Conservation (phyloP, 2,329 filamentous ascomycete genomes). For the Paracoccidioides brasiliensis region DNA sequence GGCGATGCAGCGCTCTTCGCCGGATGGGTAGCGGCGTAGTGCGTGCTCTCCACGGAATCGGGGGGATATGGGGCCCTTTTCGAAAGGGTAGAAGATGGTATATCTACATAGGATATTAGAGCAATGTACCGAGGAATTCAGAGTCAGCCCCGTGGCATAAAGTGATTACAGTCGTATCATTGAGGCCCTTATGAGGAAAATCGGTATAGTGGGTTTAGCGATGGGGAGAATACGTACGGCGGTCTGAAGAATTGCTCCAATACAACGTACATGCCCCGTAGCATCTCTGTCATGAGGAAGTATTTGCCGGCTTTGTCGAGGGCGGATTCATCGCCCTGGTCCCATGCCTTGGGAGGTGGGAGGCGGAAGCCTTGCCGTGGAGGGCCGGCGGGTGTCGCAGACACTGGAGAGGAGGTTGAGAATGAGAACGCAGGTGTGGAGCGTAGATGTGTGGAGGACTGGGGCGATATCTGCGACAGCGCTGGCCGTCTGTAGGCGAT, state of each 20-base stretch:
- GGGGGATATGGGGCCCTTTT: constrained; percentile 96
- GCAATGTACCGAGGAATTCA: background rate
- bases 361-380: constrained; percentile 73
- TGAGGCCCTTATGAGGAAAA: background rate
- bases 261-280: constrained; percentile 94
- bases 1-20: constrained; percentile 97
- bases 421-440: constrained; percentile 43
- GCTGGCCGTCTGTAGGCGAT: constrained; percentile 28
- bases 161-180: background rate
- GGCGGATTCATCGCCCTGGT: constrained; percentile 61
- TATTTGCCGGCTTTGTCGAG: constrained; percentile 80
- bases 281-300: constrained; percentile 92
- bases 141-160: background rate
- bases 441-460: constrained; percentile 22
- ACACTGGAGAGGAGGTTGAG: constrained; percentile 48
- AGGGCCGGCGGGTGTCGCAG: constrained; percentile 58
- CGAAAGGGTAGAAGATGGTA: constrained; percentile 97
- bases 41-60: constrained; percentile 98
- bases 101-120: constrained; percentile 45
- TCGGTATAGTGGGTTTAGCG: background rate
- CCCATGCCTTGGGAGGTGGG: constrained; percentile 60
- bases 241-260: constrained; percentile 97
- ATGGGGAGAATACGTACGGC: constrained; percentile 54
- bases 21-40: constrained; percentile 86
- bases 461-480: constrained; percentile 15